phyloP scores from a whole-genome alignment of 192 early-diverging fungal genomes.

The Coemansia brasiliensis region DNA sequence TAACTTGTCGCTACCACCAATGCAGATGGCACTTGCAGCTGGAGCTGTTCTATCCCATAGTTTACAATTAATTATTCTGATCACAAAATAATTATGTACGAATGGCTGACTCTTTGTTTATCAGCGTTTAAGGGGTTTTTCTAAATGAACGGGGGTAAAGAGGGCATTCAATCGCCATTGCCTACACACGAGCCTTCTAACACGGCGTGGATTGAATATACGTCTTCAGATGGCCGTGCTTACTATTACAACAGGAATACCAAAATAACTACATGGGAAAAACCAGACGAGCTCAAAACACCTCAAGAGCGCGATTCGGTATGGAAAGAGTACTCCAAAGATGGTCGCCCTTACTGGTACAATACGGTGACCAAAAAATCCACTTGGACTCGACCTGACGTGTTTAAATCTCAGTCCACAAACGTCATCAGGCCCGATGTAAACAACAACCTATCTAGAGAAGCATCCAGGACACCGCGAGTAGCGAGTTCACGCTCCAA shows the following conservation, averaged over 20 bases:
- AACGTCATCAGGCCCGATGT: background rate
- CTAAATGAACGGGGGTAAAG: too few species aligned
- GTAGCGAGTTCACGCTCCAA: too few species aligned
- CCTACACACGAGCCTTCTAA: background rate
- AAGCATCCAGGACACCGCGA: too few species aligned
- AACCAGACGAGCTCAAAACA: slow-evolving; percentile 88
- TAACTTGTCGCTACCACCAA: too few species aligned
- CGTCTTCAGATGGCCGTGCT: slow-evolving; percentile 74
- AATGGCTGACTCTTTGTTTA: too few species aligned
- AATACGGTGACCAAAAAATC: slow-evolving; percentile 75
- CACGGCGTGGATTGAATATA: slow-evolving; percentile 71
- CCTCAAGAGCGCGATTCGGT: slow-evolving; percentile 61
- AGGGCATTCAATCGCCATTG: too few species aligned
- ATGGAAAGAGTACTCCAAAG: slow-evolving; percentile 89
- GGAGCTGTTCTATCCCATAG: too few species aligned
- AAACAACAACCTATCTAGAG: background rate
- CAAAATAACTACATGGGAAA: slow-evolving; percentile 86
- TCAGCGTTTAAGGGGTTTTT: too few species aligned
- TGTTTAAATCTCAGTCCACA: slow-evolving; percentile 31
- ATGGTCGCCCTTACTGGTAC: slow-evolving; percentile 84
- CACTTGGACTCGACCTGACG: slow-evolving; percentile 83
- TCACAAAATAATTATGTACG: too few species aligned
- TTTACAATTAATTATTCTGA: too few species aligned
- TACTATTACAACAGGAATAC: slow-evolving; percentile 86
- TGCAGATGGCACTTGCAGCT: too few species aligned